Base-by-base conservation (phyloP, 139 green algal genomes). In the Pleodorina starrii region DNA sequence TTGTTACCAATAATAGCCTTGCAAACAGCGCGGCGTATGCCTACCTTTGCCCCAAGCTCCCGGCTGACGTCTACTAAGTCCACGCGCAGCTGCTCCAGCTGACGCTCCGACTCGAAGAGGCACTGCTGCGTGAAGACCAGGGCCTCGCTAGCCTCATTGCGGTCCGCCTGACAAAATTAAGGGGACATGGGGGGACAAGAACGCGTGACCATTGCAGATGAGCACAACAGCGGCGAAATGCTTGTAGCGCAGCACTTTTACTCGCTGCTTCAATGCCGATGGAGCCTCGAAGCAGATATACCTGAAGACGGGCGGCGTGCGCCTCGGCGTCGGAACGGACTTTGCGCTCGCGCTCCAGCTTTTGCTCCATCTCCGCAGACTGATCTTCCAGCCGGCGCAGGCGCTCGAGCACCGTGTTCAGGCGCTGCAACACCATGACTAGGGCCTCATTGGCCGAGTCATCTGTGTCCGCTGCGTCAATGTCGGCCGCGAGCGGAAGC, bases 151-250 rank as follows among this genome's bases (percentile, higher is more conserved):
- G 40, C 57, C 72, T 80, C 40, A 2, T 80, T 54, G 38, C 27
- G 40, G 9, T 80, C 72, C 40, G 32, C 72, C 72, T 80, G 63
- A n/a, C n/a, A n/a, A n/a, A n/a, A n/a, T n/a, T n/a, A n/a, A n/a
- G n/a, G n/a, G n/a, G n/a, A n/a, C n/a, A n/a, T n/a, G n/a, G n/a
- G 16, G 16, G 5, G 63, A 42, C 29, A 69, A n/a, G 57, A 32
- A n/a, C 57, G 29, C 19, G 5, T n/a, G 57, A 11, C 29, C 14
- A 69, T 10, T 12, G 48, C 48, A 21, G 48, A 57, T 57, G 48
- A 21, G 48, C 48, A 21, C 48, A 57, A 57, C n/a, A n/a, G n/a
- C n/a, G n/a, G n/a, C n/a, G n/a, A n/a, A n/a, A n/a, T n/a, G n/a
- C n/a, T n/a, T n/a, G n/a, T n/a, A n/a, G n/a, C n/a, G n/a, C n/a